Base-by-base conservation (phyloP, 176 grass and related monocot species). In the Bonia amplexicaulis region DNA sequence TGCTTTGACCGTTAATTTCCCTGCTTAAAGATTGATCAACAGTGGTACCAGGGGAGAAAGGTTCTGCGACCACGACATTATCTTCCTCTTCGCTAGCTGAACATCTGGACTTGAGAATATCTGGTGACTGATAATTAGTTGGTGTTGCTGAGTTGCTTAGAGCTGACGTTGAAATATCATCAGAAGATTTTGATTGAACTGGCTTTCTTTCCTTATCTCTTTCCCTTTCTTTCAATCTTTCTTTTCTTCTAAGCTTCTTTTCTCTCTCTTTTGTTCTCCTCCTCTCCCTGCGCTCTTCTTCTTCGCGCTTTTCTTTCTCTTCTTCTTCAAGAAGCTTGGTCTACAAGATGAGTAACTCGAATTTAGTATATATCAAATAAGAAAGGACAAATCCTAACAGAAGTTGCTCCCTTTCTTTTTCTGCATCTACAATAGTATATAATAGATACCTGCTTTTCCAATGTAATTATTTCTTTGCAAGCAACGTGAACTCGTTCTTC, bases 401-500 rank as follows among this genome's bases (percentile, higher is more conserved):
- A 45, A 19, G 13, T 39, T 64, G 41, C 4, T 66, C 7, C 15
- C 53, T 53, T 44, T 62, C 37, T 46, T 62, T 5, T 52, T 62
- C 22, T 23, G 5, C 6, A 71, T 77, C 39, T 49, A 69, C 26
- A 73, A 73, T 41, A 72, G 60, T 42, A 76, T 53, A 69, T 66
- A 51, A n/a, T 27, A 77, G 53, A 67, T 90, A 93, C 94, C 94
- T 97, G 94, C 51, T 97, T 97, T 89, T 94, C 94, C 85, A 97
- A 90, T 46, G 94, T 97, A 78, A 97, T 87, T 35, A 97, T 94
- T 87, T 97, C 94, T 86, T 97, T 97, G 87, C 94, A 97, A 79
- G 96, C 93, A 78, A 99, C 91, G 91, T 96, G 96, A 73, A 95
- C 87, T 51, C 91, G 78, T 48, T 95, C 93, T 85, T 98, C 96